These are phyloP conservation scores for Golubevia pallescens DNA, from an alignment of 1,284 basidiomycete genomes.

Conservation along the genomic window DNA sequence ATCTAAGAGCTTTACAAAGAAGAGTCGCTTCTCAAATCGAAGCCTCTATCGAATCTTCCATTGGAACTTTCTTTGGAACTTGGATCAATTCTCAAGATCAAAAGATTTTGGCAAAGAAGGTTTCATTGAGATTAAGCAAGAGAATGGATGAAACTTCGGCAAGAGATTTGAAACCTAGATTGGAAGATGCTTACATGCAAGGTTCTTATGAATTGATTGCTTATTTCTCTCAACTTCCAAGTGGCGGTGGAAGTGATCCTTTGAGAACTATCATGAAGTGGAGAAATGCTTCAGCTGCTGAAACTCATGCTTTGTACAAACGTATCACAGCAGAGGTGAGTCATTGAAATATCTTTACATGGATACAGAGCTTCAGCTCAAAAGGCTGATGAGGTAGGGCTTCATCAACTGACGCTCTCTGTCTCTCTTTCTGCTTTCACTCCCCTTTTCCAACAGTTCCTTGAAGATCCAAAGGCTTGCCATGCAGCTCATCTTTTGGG, in stretches of 20 bases:
- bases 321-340: conserved; percentile 18
- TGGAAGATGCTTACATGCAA: conserved; percentile 42
- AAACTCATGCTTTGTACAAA: conserved; percentile 36
- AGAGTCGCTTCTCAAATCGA: conserved; percentile 28
- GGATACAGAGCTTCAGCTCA: neutral
- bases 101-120: conserved; percentile 21
- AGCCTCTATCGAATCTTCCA: conserved; percentile 20
- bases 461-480: conserved; percentile 42
- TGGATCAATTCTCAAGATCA: conserved; percentile 44
- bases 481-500: conserved; percentile 43
- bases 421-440: neutral
- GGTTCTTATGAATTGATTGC: conserved; percentile 38
- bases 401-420: neutral
- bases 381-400: neutral
- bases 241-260: conserved; percentile 45
- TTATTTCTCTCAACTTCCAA: conserved; percentile 46
- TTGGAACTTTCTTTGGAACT: conserved; percentile 34
- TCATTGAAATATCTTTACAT: neutral
- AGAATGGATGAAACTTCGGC: conserved; percentile 48
- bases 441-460: conserved; percentile 24
- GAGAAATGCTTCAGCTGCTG: conserved; percentile 32
- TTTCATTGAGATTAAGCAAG: conserved; percentile 33
- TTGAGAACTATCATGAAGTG: conserved; percentile 47
- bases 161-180: conserved; percentile 34
- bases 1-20: conserved; percentile 47